A percentile compares a stretch with the other conserved stretches of the same genome.
phyloP scores from a whole-genome alignment of 345 rosid species.

The Lenwebbia sp. region DNA sequence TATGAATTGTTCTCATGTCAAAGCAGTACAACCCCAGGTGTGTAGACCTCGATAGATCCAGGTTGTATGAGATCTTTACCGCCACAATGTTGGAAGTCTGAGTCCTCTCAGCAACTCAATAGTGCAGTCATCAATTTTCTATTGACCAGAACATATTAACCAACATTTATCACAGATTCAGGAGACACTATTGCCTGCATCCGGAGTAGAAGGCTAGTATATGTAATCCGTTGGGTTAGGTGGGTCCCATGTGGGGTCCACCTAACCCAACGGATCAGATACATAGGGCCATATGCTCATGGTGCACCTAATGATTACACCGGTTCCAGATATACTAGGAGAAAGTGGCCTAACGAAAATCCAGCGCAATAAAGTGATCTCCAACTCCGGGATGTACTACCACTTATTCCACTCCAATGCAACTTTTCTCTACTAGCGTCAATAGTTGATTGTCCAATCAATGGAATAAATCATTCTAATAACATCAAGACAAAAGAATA shows the following conservation, averaged over 20 bases:
- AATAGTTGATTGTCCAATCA: background rate
- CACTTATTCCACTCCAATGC: background rate
- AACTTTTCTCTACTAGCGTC: background rate
- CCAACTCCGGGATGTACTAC: background rate
- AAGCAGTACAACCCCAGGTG: background rate
- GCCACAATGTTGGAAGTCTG: background rate
- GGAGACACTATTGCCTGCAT: background rate
- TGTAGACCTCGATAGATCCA: background rate
- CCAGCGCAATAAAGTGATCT: background rate
- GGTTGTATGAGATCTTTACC: background rate
- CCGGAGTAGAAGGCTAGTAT: background rate
- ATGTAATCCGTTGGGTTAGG: background rate
- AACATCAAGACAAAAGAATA: background rate
- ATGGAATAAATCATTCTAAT: background rate
- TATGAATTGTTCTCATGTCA: background rate
- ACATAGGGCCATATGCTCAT: background rate
- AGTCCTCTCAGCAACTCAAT: background rate
- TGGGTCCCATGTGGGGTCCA: background rate
- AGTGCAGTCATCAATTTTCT: background rate
- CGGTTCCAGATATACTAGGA: background rate
- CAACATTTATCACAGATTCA: background rate
- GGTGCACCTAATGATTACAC: background rate
- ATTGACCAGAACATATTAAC: background rate
- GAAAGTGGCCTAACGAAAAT: background rate
- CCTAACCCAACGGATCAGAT: background rate